Evolutionary conservation across 2,329 filamentous ascomycete genomes (phyloP), one percentile per base, ranked within the genome.

Genomic region (Fusarium oxysporum): DNA sequence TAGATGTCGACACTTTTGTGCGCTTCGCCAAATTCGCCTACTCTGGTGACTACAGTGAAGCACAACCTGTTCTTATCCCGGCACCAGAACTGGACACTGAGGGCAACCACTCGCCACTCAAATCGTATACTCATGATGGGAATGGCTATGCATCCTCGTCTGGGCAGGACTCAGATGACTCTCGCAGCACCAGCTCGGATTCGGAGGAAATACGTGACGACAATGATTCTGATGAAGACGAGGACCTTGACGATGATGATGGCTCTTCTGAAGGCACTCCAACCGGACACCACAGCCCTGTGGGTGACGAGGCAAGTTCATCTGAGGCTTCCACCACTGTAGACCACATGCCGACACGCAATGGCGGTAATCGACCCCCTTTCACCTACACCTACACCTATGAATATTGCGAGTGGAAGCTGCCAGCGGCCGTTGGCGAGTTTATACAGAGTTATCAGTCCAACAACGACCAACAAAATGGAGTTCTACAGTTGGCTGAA

Each of bases 1-100:
- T 77, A 16, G 70, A 77, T 19, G 68, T 71, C 25, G 75, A 75
- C 38, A 78, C 76, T n/a, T 78, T 78, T 70, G 66, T 78, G 37
- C 76, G 74, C 21, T 78, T 78, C 48, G 73, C 74, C 55, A 69
- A 76, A 60, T 78, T 62, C 28, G 76, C 70, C 17, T 78, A 78
- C 66, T 72, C 74, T 33, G 62, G 71, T 9, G 70, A 77, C 65
- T 78, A 78, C 61, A 41, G 41, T 19, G 73, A 71, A 37, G 66
- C 73, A 14, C 57, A 76, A 10, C 62, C 72, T 16, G 69, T 74
- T 25, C 35, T 43, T 21, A 30, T 40, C 54, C 37, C 16, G 23
- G 44, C 37, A 44, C 23, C 54, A 50, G 25, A 43, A 17, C 25
- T 50, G 9, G 23, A 40, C 16, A 35, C 38, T 28, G 16, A 25